Evolutionary conservation across 2,329 filamentous ascomycete species (phyloP).

Genomic region (Diplocarpon mali): DNA sequence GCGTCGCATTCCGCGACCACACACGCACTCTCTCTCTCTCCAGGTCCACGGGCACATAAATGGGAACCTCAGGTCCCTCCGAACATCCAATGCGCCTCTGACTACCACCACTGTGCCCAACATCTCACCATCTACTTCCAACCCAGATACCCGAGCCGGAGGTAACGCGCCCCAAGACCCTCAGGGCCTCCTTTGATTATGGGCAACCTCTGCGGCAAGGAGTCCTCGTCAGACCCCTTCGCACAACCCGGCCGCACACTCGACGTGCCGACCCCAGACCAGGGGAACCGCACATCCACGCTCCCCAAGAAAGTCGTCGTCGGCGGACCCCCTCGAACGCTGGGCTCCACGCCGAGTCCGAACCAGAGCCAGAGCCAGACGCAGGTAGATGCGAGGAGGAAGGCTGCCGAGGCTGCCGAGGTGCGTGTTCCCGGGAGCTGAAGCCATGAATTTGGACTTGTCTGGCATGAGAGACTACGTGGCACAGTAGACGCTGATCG

Average conservation of each 20-base stretch:
- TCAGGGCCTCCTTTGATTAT: constrained; percentile 35
- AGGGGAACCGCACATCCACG: constrained; percentile 31
- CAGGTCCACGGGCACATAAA: too few relatives aligned
- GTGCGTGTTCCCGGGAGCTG: constrained; percentile 38
- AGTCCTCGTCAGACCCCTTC: constrained; percentile 56
- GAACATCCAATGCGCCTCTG: constrained; percentile 2
- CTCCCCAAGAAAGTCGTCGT: constrained; percentile 35
- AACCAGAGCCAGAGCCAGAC: constrained; percentile 10
- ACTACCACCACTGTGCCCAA: neutral
- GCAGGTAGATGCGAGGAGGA: constrained; percentile 52
- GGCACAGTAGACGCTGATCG: neutral
- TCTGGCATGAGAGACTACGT: too few relatives aligned
- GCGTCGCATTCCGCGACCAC: too few relatives aligned
- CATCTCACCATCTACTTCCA: neutral
- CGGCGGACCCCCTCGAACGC: constrained; percentile 47
- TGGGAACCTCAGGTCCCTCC: too few relatives aligned
- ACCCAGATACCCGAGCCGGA: neutral
- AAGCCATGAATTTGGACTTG: neutral
- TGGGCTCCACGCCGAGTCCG: constrained; percentile 48
- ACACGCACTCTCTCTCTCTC: too few relatives aligned
- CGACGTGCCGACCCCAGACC: constrained; percentile 38
- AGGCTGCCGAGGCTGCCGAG: constrained; percentile 75
- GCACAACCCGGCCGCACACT: constrained; percentile 62
- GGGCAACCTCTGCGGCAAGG: constrained; percentile 81
- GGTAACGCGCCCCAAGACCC: too few relatives aligned